Conservation (phyloP, 352 stramenopile species). For the Halophytophthora batemanensis region DNA sequence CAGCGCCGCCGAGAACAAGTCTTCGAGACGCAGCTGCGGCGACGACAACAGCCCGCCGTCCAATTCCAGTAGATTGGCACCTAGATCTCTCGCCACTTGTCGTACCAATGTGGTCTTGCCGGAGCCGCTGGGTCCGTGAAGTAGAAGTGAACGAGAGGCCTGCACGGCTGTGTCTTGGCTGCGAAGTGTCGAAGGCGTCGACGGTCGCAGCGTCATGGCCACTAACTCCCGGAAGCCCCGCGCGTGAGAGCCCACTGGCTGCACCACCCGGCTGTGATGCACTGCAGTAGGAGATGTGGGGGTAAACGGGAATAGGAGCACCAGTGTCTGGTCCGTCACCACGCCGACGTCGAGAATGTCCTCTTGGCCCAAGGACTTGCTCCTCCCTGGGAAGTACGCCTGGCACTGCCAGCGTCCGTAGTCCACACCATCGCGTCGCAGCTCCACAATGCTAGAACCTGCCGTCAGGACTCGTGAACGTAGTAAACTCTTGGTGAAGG, state of each 20-base stretch:
- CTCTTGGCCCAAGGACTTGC: not conserved
- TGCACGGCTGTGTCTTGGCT: conserved; percentile 4
- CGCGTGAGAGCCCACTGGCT: conserved; percentile 41
- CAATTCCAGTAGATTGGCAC: conserved; percentile 57
- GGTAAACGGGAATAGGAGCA: conserved; percentile 52
- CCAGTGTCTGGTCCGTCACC: conserved; percentile 57
- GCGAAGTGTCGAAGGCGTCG: not conserved
- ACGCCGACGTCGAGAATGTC: conserved; percentile 25
- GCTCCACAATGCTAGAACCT: conserved; percentile 21
- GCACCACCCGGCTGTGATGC: conserved; percentile 1
- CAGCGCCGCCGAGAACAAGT: conserved; percentile 67
- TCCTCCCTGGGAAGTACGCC: conserved; percentile 39
- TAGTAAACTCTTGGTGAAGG: conserved; percentile 57
- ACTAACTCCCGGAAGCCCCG: conserved; percentile 37
- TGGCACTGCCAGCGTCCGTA: conserved; percentile 62
- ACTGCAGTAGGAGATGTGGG: conserved; percentile 2
- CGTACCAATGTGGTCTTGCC: conserved; percentile 73
- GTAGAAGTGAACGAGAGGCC: conserved; percentile 41
- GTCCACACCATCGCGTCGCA: conserved; percentile 47
- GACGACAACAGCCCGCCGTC: conserved; percentile 58
- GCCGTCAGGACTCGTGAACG: conserved; percentile 33
- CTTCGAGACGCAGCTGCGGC: conserved; percentile 47
- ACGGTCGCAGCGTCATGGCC: conserved; percentile 28
- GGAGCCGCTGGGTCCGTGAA: conserved; percentile 63
- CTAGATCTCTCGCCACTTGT: conserved; percentile 42